Base-by-base conservation (phyloP, 192 early-diverging fungal genomes). In the Entrophospora sp. region DNA sequence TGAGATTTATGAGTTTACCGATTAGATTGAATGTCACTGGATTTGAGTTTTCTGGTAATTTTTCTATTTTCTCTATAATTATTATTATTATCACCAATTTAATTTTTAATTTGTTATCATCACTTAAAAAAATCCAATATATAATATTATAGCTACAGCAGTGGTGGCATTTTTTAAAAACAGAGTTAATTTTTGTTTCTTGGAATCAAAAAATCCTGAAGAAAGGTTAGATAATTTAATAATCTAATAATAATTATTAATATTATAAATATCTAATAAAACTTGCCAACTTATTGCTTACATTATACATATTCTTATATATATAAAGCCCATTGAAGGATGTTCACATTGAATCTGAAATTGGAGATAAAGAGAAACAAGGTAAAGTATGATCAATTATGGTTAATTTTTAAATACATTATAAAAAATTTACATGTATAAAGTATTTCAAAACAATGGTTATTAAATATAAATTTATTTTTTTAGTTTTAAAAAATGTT, bases 401-500 rank as follows among this genome's bases (percentile, higher is more conserved):
- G n/a, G n/a, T n/a, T n/a, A n/a, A n/a, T n/a, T n/a, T n/a, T n/a
- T n/a, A n/a, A n/a, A n/a, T n/a, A n/a, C n/a, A n/a, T n/a, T n/a
- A n/a, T n/a, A n/a, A n/a, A 0, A 9, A 60, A 24, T 60, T 16
- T 31, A 16, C n/a, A 43, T 61, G 12, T 13, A 43, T 61, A 16
- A 10, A 43, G 13, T n/a, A 1, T 1, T 20, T 14, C 4, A 20
- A n/a, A 53, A 53, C 22, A 22, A 12, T 14, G 14, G 20, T n/a
- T n/a, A n/a, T n/a, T 30, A 20, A 53, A 53, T 27, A 1, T 16
- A 37, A 2, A n/a, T n/a, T 16, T 61, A 43, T 68, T 32, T n/a
- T 55, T 28, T 65, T 67, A 73, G 89, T 91, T 5, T 66, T 92
- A 24, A 89, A 89, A 69, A 92, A 92, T 64, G 87, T 92, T 8